Evolutionary conservation across 1,284 basidiomycete genomes (phyloP), one percentile per base, ranked within the genome.

Genomic region (Ustilago trichophora): DNA sequence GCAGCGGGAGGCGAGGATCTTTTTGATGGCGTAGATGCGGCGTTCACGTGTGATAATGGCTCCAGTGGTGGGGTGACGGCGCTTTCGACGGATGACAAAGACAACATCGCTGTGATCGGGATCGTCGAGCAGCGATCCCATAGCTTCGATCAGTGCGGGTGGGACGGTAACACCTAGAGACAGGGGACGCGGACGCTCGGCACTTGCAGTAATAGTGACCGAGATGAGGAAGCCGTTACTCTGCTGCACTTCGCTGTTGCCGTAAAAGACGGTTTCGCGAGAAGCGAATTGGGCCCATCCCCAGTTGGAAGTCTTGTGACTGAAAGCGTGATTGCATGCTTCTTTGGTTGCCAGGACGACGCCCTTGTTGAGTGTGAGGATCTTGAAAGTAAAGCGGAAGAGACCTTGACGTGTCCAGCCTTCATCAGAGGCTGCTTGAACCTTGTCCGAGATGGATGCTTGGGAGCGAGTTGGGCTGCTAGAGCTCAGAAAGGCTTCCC

Each of bases 301-400:
- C 82, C 82, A 83, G 47, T 83, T 83, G 26, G 80, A 70, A 19
- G 81, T 91, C 83, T 90, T 90, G 80, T 87, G 88, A 12, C 89
- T 91, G 69, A 92, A 93, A 2, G 89, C 87, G 78, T 92, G 91
- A 67, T 92, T 90, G 45, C 88, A 86, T 0, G 91, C 91, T 76
- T 93, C 91, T 34, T 64, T 51, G 35, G 54, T 67, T n/a, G 52
- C 66, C 13, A 70, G 50, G 3, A 53, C 46, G 47, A 83, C 55
- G 66, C 88, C 88, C 86, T 88, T 78, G 87, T 87, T 70, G 32
- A 74, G 47, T 1, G 67, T 57, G 31, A 72, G 55, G 43, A 93
- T 84, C 77, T 92, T 91, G 76, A 93, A 92, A 58, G 86, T 88
- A 80, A 93, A 93, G 76, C 88, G 90, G 83, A 88, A 93, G 18